Conservation (phyloP, 2,329 filamentous ascomycete species). For the Diaporthe nobilis region DNA sequence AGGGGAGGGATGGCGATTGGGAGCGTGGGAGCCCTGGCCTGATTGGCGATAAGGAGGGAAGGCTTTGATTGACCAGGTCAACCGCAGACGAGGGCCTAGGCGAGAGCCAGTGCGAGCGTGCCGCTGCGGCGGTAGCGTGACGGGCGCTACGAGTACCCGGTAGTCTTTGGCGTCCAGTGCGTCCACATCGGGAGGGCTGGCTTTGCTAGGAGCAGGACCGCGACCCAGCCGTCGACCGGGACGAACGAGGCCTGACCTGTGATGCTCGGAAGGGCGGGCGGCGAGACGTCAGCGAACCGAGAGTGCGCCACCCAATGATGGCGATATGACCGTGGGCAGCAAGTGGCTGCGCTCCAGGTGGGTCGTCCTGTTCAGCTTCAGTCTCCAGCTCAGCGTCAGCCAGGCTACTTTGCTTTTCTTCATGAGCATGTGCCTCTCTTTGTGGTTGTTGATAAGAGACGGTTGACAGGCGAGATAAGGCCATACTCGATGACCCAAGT, state of each 20-base stretch:
- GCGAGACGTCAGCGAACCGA: background rate
- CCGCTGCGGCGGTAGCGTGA: background rate
- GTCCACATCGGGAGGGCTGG: background rate
- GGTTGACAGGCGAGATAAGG: slow-evolving; percentile 13
- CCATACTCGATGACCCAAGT: background rate
- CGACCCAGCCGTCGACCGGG: slow-evolving; percentile 10
- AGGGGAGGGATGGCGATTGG: background rate
- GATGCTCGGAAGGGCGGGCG: background rate
- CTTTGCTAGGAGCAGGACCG: background rate
- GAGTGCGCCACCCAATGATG: background rate
- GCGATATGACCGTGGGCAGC: background rate
- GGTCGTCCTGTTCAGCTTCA: slow-evolving; percentile 3
- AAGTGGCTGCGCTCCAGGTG: slow-evolving; percentile 9
- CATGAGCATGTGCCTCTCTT: background rate
- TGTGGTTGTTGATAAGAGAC: slow-evolving; percentile 3
- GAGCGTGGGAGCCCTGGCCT: slow-evolving; percentile 1
- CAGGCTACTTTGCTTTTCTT: slow-evolving; percentile 1
- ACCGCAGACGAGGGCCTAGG: background rate
- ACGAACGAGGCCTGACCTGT: background rate
- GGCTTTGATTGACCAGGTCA: slow-evolving; percentile 11
- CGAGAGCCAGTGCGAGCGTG: slow-evolving; percentile 6
- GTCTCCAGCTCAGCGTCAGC: background rate
- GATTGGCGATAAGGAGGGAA: slow-evolving; percentile 26
- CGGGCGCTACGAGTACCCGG: background rate
- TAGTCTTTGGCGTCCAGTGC: slow-evolving; percentile 5